Base-by-base conservation (phyloP, 768 basidiomycete species). In the Suillus subluteus region DNA sequence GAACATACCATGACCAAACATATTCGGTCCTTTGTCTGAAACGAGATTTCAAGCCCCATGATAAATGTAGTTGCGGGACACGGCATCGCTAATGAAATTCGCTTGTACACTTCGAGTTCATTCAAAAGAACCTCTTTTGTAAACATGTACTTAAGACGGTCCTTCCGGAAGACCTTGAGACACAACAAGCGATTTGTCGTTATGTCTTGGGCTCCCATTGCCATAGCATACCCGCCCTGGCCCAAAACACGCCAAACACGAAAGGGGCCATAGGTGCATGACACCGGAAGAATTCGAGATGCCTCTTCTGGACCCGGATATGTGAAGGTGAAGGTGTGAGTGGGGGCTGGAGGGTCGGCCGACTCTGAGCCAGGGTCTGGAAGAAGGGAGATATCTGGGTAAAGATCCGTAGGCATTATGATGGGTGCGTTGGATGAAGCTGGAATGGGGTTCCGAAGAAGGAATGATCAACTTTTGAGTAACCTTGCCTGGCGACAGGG, bases 1-100 rank as follows among this genome's bases (percentile, higher is more conserved):
- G 9, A 12, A 70, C 79, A 68, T 64, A 80, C 82, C 81, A 84
- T 82, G 6, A 75, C 78, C 13, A 84, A 80, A 66, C 74, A 79
- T 41, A 82, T 56, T 1, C 58, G 62, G n/a, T 62, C 41, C 4
- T 54, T 65, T 32, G 79, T 76, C 61, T 79, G 78, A 44, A 84
- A 72, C 0, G 77, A 75, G 21, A 77, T 79, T 59, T 79, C 79
- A 58, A 82, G 55, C 37, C 77, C 71, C 69, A 83, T 84, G 35
- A 83, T 70, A 64, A 80, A 84, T 3, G 68, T 72, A 8, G 66
- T 70, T 32, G 79, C 81, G 15, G 65, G 70, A 30, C 65, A 61
- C 52, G 62, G 65, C 43, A 44, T 68, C 50, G 65, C 71, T 68
- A 62, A 70, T 37, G 75, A 75, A 61, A 84, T 68, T 6, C 74